Base-by-base conservation (phyloP, 139 green algal species). In the Helicosporidium sp. region DNA sequence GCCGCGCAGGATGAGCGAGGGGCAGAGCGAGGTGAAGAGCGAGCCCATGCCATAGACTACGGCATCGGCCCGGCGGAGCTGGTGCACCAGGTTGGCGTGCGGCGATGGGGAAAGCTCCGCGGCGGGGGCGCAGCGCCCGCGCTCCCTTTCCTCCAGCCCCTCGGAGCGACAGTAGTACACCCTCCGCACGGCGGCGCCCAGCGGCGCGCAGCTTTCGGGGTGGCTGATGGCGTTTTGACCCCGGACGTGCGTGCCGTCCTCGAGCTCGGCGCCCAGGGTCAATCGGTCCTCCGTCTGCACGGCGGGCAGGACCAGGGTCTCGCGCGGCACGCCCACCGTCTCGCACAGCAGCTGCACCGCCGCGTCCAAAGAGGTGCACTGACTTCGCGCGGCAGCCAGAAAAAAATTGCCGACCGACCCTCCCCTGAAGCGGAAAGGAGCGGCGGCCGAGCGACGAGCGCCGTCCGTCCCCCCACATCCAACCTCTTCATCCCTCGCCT, bases 401-500 rank as follows among this genome's bases (percentile, higher is more conserved):
- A 99, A 97, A 54, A 96, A 99, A 79, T 97, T 97, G 43, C 86
- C 82, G 16, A 99, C 75, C 34, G 65, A 85, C 45, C 89, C 89
- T 59, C 91, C 90, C 2, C 43, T 44, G 63, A 93, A 98, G 71
- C 75, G 74, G 61, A 98, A 98, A 13, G 70, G 50, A 48, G 79
- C 69, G 10, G 69, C 62, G 17, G 76, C 70, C 52, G n/a, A n/a
- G n/a, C n/a, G n/a, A n/a, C n/a, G n/a, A n/a, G n/a, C n/a, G n/a
- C n/a, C n/a, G n/a, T n/a, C n/a, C n/a, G n/a, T n/a, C n/a, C n/a
- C n/a, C n/a, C n/a, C n/a, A n/a, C n/a, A n/a, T n/a, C n/a, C n/a
- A n/a, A n/a, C n/a, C n/a, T n/a, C n/a, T n/a, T n/a, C n/a, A n/a
- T n/a, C n/a, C n/a, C n/a, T n/a, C n/a, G n/a, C n/a, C n/a, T n/a